These are phyloP conservation scores for Elsinoe batatas DNA, from an alignment of 2,329 filamentous ascomycete genomes.

Conservation along the genomic window DNA sequence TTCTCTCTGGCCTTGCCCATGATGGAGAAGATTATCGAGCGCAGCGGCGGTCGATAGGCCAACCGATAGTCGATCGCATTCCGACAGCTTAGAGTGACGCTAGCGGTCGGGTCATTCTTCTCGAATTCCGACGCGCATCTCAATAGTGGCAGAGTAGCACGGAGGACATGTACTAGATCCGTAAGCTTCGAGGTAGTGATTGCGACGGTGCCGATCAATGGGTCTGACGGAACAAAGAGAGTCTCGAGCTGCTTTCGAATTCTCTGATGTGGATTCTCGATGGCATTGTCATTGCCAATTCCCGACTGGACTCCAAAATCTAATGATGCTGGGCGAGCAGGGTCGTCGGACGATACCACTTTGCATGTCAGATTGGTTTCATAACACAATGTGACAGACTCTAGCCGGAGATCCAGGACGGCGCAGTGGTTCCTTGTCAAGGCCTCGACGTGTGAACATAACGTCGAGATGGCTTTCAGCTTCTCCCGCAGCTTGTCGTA, in stretches of 20 bases:
- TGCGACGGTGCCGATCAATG: neutral
- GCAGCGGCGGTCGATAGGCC: slow-evolving; percentile 32
- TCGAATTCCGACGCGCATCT: slow-evolving; percentile 53
- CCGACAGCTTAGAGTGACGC: slow-evolving; percentile 25
- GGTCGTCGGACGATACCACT: neutral
- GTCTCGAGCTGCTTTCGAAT: slow-evolving; percentile 9
- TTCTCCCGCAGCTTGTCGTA: neutral
- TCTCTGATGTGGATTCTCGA: neutral
- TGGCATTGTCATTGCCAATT: too few relatives aligned
- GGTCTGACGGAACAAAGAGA: neutral
- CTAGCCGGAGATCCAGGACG: neutral
- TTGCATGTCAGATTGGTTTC: neutral
- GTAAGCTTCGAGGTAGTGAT: slow-evolving; percentile 42
- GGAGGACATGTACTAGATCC: slow-evolving; percentile 48
- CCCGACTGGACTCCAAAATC: neutral
- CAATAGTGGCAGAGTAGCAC: slow-evolving; percentile 54
- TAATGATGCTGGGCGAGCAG: neutral
- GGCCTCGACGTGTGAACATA: neutral
- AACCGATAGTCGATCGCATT: slow-evolving; percentile 30
- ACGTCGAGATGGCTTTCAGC: neutral
- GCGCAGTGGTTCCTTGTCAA: neutral
- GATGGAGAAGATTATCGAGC: slow-evolving; percentile 28
- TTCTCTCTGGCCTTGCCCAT: slow-evolving; percentile 26
- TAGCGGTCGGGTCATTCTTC: slow-evolving; percentile 17
- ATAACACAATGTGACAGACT: neutral